Evolutionary conservation across 495 filamentous ascomycete genomes (phyloP), one percentile per base, ranked within the genome.

Genomic region (Penicillium canescens): DNA sequence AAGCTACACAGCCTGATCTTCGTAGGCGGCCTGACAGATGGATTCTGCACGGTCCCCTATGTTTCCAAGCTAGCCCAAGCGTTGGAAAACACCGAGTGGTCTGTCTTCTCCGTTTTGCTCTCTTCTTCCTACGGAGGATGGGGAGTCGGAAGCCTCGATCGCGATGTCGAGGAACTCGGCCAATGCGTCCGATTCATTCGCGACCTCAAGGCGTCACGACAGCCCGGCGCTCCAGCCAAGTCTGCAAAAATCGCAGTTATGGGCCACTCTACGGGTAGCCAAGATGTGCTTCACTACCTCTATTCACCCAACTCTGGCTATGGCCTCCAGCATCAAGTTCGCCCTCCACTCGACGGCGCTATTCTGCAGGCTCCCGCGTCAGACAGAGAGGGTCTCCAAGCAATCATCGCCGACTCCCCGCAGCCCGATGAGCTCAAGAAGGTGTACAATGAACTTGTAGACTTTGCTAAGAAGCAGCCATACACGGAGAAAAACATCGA

Each of bases 231-330:
- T 6, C 66, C 66, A n/a, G 54, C 71, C 12, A 68, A 69, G 8
- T 70, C 63, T 9, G 66, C 74, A 10, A 90, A 86, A 62, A 74
- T 96, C n/a, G 86, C 93, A 8, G 66, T 97, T 10, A 83, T 98
- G 81, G 94, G 94, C 9, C 91, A 96, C 57, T 92, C 87, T 2
- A 90, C 87, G 0, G 94, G 94, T 2, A 91, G 88, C 54, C 94
- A 96, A 73, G 91, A 96, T 62, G 84, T 89, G 31, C 79, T 97
- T 68, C 83, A 89, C 50, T 96, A 94, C 61, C 70, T 89, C n/a
- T 55, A 70, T 45, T 52, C 71, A 12, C 54, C 65, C 2, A 73
- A 71, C 44, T 74, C 71, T 23, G 60, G 63, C 36, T 24, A 55
- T 9, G 63, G 65, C 9, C 61, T 72, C 10, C 21, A 59, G 16